Base-by-base conservation (phyloP, 1,284 basidiomycete species). In the Apiotrichum sp. region DNA sequence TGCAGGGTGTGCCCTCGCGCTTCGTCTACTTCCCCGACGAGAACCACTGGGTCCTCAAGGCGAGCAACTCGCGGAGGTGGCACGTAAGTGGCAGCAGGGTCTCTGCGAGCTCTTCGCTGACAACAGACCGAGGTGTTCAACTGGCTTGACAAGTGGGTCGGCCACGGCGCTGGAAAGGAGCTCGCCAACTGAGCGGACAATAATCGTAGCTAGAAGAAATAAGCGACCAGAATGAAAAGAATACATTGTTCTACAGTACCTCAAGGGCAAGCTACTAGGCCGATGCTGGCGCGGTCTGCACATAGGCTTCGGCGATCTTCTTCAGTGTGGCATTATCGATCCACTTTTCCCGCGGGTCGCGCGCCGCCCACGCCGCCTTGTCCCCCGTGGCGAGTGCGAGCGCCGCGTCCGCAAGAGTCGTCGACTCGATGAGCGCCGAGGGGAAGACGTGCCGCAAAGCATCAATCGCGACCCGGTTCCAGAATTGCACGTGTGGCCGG, bases 21-120 rank as follows among this genome's bases (percentile, higher is more conserved):
- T 80, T 96, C 49, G 82, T 96, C 9, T 84, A 93, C 63, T 96
- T 96, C 82, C 88, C 88, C 0, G 86, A 90, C 66, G 93, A 96
- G 78, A 95, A 95, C 67, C 92, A 95, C 72, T 93, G 89, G 89
- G 88, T 76, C 1, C 66, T 78, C 46, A 73, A 75, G 47, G 65
- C 77, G 0, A 57, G 59, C 29, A 80, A 80, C 67, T 74, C 73
- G 45, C 44, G 88, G 66, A 88, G 87, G 73, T 76, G 75, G 75
- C 72, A 74, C 62, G 80, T 86, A 63, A 38, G 36, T 38, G 36
- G 36, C 29, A 29, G 3, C 29, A 29, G 4, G 4, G 13, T 38
- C 36, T 9, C 3, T 38, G 36, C 13, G 2, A 9, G 9, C 4
- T 38, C 13, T 5, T 4, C 2, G 9, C 13, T 8, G 13, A 9